These are phyloP conservation scores for Penicillium macrosclerotiorum DNA, from an alignment of 495 filamentous ascomycete genomes.

Conservation along the genomic window DNA sequence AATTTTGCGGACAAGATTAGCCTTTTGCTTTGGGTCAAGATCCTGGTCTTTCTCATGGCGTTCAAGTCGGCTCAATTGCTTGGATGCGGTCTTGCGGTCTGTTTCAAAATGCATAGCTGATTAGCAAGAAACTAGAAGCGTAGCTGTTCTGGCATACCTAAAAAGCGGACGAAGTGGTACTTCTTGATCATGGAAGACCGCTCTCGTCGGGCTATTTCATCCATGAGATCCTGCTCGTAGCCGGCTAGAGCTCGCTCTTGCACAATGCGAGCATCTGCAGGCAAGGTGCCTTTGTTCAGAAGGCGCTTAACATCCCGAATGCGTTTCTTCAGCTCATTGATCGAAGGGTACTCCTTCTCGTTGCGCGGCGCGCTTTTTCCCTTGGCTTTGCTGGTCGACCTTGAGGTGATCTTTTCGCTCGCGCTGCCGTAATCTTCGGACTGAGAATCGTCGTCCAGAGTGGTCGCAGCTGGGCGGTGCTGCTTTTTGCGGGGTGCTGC, in stretches of 20 bases:
- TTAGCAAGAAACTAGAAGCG: background rate
- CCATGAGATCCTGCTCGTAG: conserved; percentile 68
- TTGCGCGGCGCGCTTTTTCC: conserved; percentile 19
- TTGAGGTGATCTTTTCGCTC: conserved; percentile 12
- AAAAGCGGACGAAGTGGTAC: conserved; percentile 96
- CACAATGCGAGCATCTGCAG: conserved; percentile 70
- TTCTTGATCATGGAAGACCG: conserved; percentile 74
- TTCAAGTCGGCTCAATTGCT: conserved; percentile 60
- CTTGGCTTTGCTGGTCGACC: conserved; percentile 23
- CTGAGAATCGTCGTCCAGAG: conserved; percentile 7
- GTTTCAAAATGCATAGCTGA: background rate
- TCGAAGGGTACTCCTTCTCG: conserved; percentile 39
- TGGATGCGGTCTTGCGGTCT: conserved; percentile 84
- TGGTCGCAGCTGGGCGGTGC: conserved; percentile 11
- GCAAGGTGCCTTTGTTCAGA: conserved; percentile 61
- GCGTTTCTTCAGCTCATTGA: conserved; percentile 52
- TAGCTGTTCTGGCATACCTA: conserved; percentile 44
- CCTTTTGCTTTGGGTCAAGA: conserved; percentile 45
- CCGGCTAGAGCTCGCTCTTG: conserved; percentile 78
- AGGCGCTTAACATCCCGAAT: conserved; percentile 55
- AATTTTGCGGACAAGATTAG: conserved; percentile 54
- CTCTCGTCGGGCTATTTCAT: conserved; percentile 59
- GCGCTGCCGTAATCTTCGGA: conserved; percentile 13
- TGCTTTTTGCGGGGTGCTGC: conserved; percentile 23
- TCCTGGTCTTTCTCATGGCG: conserved; percentile 46